These are phyloP conservation scores for Cladosporium velox DNA, from an alignment of 2,329 filamentous ascomycete species.

Conservation along the genomic window DNA sequence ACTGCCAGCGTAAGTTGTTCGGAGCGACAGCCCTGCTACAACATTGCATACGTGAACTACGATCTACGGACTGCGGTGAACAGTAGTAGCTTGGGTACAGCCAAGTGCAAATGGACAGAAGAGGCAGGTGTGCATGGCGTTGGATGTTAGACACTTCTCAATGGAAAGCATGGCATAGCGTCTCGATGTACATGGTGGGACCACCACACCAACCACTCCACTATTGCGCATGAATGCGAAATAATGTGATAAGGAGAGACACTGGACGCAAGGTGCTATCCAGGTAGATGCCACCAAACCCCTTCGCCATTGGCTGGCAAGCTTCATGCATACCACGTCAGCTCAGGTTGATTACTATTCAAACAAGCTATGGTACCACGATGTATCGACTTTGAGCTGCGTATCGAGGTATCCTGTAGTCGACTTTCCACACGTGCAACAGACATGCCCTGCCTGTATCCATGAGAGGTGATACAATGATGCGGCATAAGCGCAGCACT, in stretches of 20 bases:
- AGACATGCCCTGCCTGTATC: background rate
- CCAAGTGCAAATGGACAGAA: conserved; percentile 42
- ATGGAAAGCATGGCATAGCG: background rate
- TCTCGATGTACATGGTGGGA: background rate
- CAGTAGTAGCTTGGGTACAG: conserved; percentile 36
- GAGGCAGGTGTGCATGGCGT: conserved; percentile 43
- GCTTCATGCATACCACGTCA: background rate
- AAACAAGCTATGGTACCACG: background rate
- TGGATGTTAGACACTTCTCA: background rate
- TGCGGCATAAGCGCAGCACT: background rate
- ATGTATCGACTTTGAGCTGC: background rate
- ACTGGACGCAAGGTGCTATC: background rate
- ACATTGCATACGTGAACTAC: conserved; percentile 51
- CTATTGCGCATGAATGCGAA: background rate
- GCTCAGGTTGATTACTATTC: background rate
- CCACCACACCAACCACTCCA: background rate
- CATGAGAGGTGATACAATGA: background rate
- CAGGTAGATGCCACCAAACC: background rate
- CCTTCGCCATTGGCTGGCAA: background rate
- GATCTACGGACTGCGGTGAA: conserved; percentile 39
- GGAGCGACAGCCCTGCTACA: conserved; percentile 52
- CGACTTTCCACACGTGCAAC: background rate
- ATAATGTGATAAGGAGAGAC: no score
- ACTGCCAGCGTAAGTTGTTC: conserved; percentile 52
- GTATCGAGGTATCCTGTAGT: no score